Evolutionary conservation across 352 stramenopile species (phyloP).

Genomic region (Globisporangium solare): DNA sequence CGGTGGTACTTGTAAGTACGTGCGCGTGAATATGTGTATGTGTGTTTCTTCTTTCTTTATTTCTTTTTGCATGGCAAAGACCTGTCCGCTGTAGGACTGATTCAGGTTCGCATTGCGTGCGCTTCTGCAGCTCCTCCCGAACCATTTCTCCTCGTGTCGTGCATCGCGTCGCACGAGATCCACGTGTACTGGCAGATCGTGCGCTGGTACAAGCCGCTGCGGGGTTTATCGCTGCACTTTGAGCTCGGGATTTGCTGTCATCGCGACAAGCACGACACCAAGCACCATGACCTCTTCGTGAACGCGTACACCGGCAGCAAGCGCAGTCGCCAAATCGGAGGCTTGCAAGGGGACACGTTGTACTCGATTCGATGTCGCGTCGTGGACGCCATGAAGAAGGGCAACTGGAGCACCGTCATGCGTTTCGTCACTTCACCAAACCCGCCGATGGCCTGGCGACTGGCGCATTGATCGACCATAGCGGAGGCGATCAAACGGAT

Average conservation of each 20-base stretch:
- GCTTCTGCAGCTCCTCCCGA: slow-evolving; percentile 34
- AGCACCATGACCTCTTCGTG: slow-evolving; percentile 31
- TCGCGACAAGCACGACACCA: neutral
- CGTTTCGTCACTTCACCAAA: slow-evolving; percentile 43
- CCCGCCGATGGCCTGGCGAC: slow-evolving; percentile 52
- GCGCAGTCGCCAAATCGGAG: slow-evolving; percentile 28
- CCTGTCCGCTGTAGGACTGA: neutral
- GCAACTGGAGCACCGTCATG: slow-evolving; percentile 45
- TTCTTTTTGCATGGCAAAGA: no score
- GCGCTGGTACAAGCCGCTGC: slow-evolving; percentile 35
- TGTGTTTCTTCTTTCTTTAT: no score
- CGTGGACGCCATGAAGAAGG: slow-evolving; percentile 45
- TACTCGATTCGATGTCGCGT: slow-evolving; percentile 51
- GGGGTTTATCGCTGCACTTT: slow-evolving; percentile 33
- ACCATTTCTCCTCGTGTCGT: slow-evolving; percentile 51
- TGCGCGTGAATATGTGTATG: slow-evolving; percentile 7
- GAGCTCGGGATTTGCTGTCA: slow-evolving; percentile 57
- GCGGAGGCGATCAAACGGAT: slow-evolving; percentile 43
- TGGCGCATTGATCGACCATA: slow-evolving; percentile 42
- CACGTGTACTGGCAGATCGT: slow-evolving; percentile 59
- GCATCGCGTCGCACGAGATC: slow-evolving; percentile 33
- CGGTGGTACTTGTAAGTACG: slow-evolving; percentile 56
- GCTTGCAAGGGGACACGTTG: slow-evolving; percentile 27
- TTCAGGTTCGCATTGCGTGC: neutral
- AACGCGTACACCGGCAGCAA: slow-evolving; percentile 30